Conservation (phyloP, 73 alveolate genomes). For the Effrenium voratum region DNA sequence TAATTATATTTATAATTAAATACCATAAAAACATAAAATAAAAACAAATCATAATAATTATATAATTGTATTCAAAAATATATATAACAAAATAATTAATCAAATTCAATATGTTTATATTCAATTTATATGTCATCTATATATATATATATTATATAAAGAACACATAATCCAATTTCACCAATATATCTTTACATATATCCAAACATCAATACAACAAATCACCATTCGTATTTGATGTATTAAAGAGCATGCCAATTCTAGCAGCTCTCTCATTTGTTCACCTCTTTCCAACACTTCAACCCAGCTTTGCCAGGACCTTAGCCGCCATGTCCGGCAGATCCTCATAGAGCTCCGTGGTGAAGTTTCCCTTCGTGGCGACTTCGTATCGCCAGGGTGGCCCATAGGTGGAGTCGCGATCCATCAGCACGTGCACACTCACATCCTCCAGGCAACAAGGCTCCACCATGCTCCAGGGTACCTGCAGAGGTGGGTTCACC, state of each 20-base stretch:
- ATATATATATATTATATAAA: background rate
- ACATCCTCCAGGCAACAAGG: slow-evolving; percentile 28
- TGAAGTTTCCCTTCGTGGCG: slow-evolving; percentile 20
- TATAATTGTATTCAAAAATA: background rate
- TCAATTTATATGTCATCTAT: background rate
- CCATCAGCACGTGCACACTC: slow-evolving; percentile 3
- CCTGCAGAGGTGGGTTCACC: slow-evolving; percentile 2
- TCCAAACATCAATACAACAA: background rate
- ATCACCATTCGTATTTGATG: background rate
- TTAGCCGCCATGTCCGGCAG: background rate
- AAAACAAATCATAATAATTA: too few species aligned
- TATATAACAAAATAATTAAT: background rate
- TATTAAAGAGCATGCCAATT: background rate
- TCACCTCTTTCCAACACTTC: too few species aligned
- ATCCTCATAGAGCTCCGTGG: background rate
- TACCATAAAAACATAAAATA: background rate
- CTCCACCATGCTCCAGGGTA: background rate
- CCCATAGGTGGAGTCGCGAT: slow-evolving; percentile 41
- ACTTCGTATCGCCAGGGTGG: slow-evolving; percentile 56
- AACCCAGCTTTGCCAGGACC: background rate
- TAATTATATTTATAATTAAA: background rate
- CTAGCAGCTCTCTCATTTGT: too few species aligned
- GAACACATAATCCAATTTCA: background rate
- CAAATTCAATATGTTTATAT: too few species aligned
- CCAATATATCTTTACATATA: background rate